Base-by-base conservation (phyloP, 2,329 filamentous ascomycete species). In the Chrysosporium keratinophilum region DNA sequence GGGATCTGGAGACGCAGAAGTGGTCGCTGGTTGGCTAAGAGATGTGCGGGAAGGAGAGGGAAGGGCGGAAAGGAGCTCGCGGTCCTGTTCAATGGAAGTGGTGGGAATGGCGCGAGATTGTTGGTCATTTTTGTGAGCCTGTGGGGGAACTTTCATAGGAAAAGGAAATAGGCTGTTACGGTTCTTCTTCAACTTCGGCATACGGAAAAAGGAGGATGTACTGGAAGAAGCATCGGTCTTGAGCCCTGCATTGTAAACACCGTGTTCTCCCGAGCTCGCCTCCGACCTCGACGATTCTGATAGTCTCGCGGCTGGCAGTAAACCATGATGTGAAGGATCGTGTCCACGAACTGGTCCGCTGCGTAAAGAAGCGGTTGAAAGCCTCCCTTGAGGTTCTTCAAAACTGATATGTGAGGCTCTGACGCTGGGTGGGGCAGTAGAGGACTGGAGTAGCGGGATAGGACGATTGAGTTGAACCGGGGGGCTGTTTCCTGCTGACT, bases 271-370 rank as follows among this genome's bases (percentile, higher is more conserved):
- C 14, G 84, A 87, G 70, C 87, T 95, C 43, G 81, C 86, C 67
- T 96, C 90, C 28, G 91, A 96, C 60, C 87, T 81, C 1, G 89
- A 95, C 1, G 91, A 96, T 64, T 96, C 91, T 4, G 87, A 93
- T 28, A 85, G 72, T 40, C 87, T 77, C 58, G 79, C 78, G 31
- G 80, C 73, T 10, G 83, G 81, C 17, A 85, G 75, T 6, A 82
- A 81, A 56, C 88, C 72, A 2, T 80, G 76, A 12, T 76, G 76
- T 23, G 75, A 73, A 57, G 85, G 81, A 57, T 84, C 81, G 55
- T 83, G 83, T 28, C 79, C 76, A 53, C 80, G 76, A 60, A 50
- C n/a, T 7, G 81, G 78, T 23, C 73, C 62, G 57, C 64, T 68
- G 40, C 68, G 65, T 28, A 73, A 68, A n/a, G 74, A 74, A 11